Base-by-base conservation (phyloP, 2,329 filamentous ascomycete genomes). In the Pseudogymnoascus sp. region DNA sequence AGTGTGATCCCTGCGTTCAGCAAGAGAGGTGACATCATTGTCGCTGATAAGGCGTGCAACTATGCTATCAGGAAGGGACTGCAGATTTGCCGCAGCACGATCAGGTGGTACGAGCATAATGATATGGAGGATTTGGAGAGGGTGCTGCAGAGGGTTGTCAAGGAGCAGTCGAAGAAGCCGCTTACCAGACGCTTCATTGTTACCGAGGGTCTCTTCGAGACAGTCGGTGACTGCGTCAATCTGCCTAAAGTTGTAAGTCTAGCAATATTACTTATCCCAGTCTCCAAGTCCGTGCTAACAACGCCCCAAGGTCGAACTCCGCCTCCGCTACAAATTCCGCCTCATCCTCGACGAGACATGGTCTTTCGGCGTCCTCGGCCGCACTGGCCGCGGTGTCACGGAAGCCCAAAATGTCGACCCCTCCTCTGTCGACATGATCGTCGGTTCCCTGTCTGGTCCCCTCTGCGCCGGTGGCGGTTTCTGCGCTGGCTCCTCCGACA, bases 351-450 rank as follows among this genome's bases (percentile, higher is more conserved):
- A 99, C 73, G 94, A 99, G 78, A 96, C 92, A 1, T 96, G 90
- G 88, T 97, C 92, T 1, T 99, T 97, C 72, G 95, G 93, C 63
- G 89, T 97, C 15, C 82, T 99, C 4, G 94, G 94, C 57, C 84
- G 91, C 64, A 96, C 91, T 25, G 95, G 94, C 18, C 87, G 91
- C 59, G 94, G 94, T 62, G 80, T 97, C 38, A 97, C 94, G 0
- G 95, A 99, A 77, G 90, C 93, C 5, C 94, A 97, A 71, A 96
- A 97, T 68, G 93, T 99, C 15, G 94, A 97, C 72, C 86, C 93
- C 0, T 85, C 88, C 8, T 89, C 96, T 71, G 87, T 99, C 58
- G 94, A 99, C 77, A 97, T 99, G 91, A 93, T 99, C 67, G 84
- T 97, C 59, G 94, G 95, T 43, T 96, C 91, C 36, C 84, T 99